Conservation (phyloP, 371 early-diverging fungal genomes). For the Umbelopsis sp. region DNA sequence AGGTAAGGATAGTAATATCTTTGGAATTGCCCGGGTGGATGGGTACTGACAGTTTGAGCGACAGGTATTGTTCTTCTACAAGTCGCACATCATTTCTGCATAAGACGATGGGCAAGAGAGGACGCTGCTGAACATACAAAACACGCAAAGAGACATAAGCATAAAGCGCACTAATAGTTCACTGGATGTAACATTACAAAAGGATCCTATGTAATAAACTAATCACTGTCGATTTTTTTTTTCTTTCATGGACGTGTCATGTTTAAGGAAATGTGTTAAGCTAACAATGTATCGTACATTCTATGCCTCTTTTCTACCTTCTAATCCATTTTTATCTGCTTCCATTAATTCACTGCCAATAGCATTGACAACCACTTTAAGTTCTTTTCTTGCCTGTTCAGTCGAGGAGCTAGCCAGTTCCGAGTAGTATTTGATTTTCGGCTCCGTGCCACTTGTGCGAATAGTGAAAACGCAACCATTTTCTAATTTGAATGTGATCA, state of each 20-base stretch:
- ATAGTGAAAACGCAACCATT: conserved; percentile 75
- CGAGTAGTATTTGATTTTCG: conserved; percentile 95
- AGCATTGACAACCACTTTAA: conserved; percentile 54
- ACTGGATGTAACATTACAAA: conserved; percentile 2
- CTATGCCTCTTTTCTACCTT: conserved; percentile 40
- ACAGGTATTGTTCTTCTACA: conserved; percentile 48
- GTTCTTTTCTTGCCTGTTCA: conserved; percentile 52
- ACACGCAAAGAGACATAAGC: conserved; percentile 28
- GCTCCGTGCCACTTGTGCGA: conserved; percentile 92
- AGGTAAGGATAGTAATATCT: conserved; percentile 26
- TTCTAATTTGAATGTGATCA: conserved; percentile 89
- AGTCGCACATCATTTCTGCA: conserved; percentile 46
- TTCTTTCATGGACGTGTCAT: background rate
- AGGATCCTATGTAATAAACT: conserved; percentile 7
- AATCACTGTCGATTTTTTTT: background rate
- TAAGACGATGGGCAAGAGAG: conserved; percentile 37
- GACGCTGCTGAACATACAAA: conserved; percentile 19
- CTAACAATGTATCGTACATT: background rate
- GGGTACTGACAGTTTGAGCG: background rate
- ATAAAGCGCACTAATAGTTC: conserved; percentile 7
- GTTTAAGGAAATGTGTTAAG: background rate
- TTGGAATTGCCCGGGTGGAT: background rate
- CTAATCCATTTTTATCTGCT: conserved; percentile 55
- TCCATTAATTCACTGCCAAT: conserved; percentile 61
- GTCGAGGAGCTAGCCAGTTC: conserved; percentile 70